phyloP scores from a whole-genome alignment of 108 stramenopile genomes.

The Cyclostephanos invisitatus region DNA sequence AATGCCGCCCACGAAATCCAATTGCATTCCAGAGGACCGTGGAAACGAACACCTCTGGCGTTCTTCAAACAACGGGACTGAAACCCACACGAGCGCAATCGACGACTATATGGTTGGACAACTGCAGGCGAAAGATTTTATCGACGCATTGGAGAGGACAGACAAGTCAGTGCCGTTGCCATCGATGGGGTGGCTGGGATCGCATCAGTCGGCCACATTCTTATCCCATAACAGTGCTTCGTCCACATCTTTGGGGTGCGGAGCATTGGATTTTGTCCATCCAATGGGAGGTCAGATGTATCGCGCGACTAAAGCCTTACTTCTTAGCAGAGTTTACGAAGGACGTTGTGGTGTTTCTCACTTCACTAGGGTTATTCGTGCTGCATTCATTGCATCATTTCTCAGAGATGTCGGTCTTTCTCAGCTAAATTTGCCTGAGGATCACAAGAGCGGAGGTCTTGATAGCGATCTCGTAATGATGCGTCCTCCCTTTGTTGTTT shows the following conservation, averaged over 20 bases:
- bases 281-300: slow-evolving; percentile 82
- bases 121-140: slow-evolving; percentile 62
- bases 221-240: slow-evolving; percentile 80
- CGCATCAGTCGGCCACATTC: slow-evolving; percentile 71
- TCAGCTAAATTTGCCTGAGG: slow-evolving; percentile 52
- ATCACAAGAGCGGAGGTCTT: slow-evolving; percentile 23
- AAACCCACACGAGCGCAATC: slow-evolving; percentile 80
- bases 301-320: slow-evolving; percentile 65
- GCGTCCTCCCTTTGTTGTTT: slow-evolving; percentile 72
- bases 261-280: slow-evolving; percentile 82
- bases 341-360: slow-evolving; percentile 77
- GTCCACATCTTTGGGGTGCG: slow-evolving; percentile 81
- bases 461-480: slow-evolving; percentile 21
- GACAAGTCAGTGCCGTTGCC: slow-evolving; percentile 66
- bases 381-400: slow-evolving; percentile 77
- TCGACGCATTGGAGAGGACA: slow-evolving; percentile 74
- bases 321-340: slow-evolving; percentile 66
- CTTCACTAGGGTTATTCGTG: slow-evolving; percentile 75
- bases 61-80: slow-evolving; percentile 83
- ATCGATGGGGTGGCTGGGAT: slow-evolving; percentile 86
- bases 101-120: slow-evolving; percentile 86
- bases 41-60: slow-evolving; percentile 87
- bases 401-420: slow-evolving; percentile 66
- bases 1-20: background rate
- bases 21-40: slow-evolving; percentile 62